Evolutionary conservation across 345 rosid genomes (phyloP).

Genomic region (Hypericum perforatum): DNA sequence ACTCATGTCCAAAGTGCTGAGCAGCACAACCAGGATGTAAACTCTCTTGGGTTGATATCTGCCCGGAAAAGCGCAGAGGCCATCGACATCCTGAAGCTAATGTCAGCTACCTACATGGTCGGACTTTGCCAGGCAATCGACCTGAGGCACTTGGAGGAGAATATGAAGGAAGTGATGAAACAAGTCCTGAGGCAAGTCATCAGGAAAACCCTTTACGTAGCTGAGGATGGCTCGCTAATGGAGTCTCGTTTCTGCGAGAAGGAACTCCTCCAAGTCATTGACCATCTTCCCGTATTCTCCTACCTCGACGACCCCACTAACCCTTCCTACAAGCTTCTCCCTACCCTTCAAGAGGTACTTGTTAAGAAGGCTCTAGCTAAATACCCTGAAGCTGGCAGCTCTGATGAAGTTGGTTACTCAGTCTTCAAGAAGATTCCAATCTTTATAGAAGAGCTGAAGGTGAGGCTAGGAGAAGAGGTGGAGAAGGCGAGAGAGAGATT

Average conservation of each 20-base stretch:
- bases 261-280: slow-evolving; percentile 32
- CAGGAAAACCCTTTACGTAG: slow-evolving; percentile 29
- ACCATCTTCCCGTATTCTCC: slow-evolving; percentile 34
- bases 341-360: slow-evolving; percentile 29
- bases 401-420: slow-evolving; percentile 19
- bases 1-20: slow-evolving; percentile 45
- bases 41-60: slow-evolving; percentile 39
- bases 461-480: slow-evolving; percentile 29
- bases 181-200: slow-evolving; percentile 19
- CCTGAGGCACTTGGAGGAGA: slow-evolving; percentile 40
- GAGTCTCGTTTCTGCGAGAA: slow-evolving; percentile 38
- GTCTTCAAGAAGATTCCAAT: slow-evolving; percentile 30
- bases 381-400: slow-evolving; percentile 11
- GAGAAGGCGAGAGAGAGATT: slow-evolving; percentile 27
- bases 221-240: slow-evolving; percentile 36
- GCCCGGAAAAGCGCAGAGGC: slow-evolving; percentile 41
- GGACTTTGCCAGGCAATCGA: slow-evolving; percentile 45
- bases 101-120: slow-evolving; percentile 44
- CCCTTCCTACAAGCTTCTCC: slow-evolving; percentile 30
- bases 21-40: slow-evolving; percentile 50
- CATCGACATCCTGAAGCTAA: slow-evolving; percentile 36
- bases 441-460: slow-evolving; percentile 30
- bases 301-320: slow-evolving; percentile 37
- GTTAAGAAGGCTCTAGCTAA: slow-evolving; percentile 21
- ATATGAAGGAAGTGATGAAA: slow-evolving; percentile 32